Evolutionary conservation across 2,329 filamentous ascomycete genomes (phyloP).

Genomic region (Pseudogymnoascus destructans): DNA sequence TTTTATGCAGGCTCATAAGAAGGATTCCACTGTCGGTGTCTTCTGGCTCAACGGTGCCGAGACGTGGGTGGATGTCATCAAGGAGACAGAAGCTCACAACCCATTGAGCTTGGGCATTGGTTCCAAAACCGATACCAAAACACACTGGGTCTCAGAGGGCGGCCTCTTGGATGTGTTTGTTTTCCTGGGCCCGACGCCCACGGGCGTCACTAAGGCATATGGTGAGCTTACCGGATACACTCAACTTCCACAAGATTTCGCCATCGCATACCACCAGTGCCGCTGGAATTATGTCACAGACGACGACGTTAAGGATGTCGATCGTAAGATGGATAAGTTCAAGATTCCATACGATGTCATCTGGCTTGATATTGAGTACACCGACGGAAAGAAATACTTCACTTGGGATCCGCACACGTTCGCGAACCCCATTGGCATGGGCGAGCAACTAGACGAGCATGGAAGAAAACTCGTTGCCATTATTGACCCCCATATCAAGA

Average conservation of each 20-base stretch:
- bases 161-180: constrained; percentile 87
- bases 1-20: constrained; percentile 93
- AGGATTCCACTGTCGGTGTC: constrained; percentile 83
- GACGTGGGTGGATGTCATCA: constrained; percentile 93
- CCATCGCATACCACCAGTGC: constrained; percentile 91
- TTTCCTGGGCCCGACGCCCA: constrained; percentile 78
- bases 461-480: constrained; percentile 87
- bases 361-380: constrained; percentile 97
- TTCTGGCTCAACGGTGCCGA: constrained; percentile 97
- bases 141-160: constrained; percentile 93
- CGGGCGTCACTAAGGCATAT: constrained; percentile 70
- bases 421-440: constrained; percentile 73
- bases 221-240: constrained; percentile 85
- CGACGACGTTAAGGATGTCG: constrained; percentile 92
- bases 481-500: constrained; percentile 98
- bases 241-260: constrained; percentile 81
- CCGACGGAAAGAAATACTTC: constrained; percentile 94
- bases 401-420: constrained; percentile 91
- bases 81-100: constrained; percentile 60
- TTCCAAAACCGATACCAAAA: constrained; percentile 64
- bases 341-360: constrained; percentile 97
- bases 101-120: constrained; percentile 60
- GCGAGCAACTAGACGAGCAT: constrained; percentile 70
- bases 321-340: constrained; percentile 88
- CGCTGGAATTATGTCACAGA: constrained; percentile 98